Base-by-base conservation (phyloP, 805 yeast genomes). In the Nakazawaea sp. region DNA sequence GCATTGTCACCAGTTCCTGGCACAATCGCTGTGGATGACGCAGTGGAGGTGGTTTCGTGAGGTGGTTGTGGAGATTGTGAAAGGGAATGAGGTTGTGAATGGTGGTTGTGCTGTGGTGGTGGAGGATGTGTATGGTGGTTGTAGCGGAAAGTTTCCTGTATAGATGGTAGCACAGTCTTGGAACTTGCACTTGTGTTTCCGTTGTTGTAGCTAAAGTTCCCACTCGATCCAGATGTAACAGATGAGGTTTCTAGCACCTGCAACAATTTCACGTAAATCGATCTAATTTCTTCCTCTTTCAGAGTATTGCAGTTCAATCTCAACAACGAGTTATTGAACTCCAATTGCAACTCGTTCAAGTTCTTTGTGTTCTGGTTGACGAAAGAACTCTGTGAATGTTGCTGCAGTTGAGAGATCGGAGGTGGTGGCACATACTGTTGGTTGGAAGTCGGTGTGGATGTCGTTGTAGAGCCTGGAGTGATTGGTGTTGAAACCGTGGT, bases 331-430 rank as follows among this genome's bases (percentile, higher is more conserved):
- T 33, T 39, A 24, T 39, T 39, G 19, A 39, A 39, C 25, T 39
- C 42, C 26, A 39, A 31, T 26, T 39, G 42, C n/a, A 39, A 26
- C 13, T 39, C 42, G 24, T 39, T 39, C 18, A 38, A 33, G 12
- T 19, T 30, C 16, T 30, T 30, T 17, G 30, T n/a, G n/a, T n/a
- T n/a, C n/a, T n/a, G n/a, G n/a, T n/a, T n/a, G n/a, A n/a, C n/a
- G n/a, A n/a, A n/a, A n/a, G n/a, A n/a, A 21, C 10, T 8, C 24
- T 32, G n/a, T 32, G 13, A 12, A 13, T 9, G 19, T 10, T 15
- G 18, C n/a, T 29, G 29, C 13, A 27, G 38, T 4, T 35, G 33
- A 23, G 12, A 15, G 6, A 28, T 25, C 15, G 28, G 4, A 12
- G 27, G 27, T 6, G 23, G 12, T 19, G 32, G 24, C 10, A 21